Evolutionary conservation across 495 filamentous ascomycete species (phyloP), one percentile per base, ranked within the genome.

Genomic region (Daldinia decipiens): DNA sequence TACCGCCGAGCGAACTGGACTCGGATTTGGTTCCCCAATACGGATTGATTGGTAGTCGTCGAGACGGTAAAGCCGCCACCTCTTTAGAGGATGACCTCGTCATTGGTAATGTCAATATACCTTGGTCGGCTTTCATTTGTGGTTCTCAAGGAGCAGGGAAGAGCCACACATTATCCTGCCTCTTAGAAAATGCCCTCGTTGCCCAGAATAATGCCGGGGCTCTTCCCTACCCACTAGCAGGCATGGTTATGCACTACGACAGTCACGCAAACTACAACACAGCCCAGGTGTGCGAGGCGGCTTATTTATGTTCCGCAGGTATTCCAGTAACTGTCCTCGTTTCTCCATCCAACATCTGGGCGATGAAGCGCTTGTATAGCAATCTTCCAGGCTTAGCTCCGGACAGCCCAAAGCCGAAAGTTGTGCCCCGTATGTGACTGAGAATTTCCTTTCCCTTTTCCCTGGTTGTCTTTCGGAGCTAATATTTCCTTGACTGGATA

Each of bases 101-200:
- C 3, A 79, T 87, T 32, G 74, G 87, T 43, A 91, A 91, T 67
- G 82, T 86, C 15, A 85, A 86, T 43, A 75, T 57, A 80, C 88
- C 17, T 5, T 87, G 82, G 63, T 89, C 87, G 5, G 81, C 82
- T 0, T 90, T 90, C 73, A 87, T 91, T 27, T 91, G 89, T 61
- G 88, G 88, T 9, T 82, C 83, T 31, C 88, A 90, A 74, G 88
- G 87, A 0, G 84, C 85, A 52, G 89, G 89, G 1, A 91, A 90
- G 76, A 86, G 84, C 39, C 86, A 90, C 62, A 90, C 88, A 0
- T 70, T 89, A n/a, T 83, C 85, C 0, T 88, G 86, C 70, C 79
- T 91, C 32, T 79, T 90, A 12, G 87, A 90, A 63, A 84, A 82
- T 59, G 84, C 80, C 47, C 75, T 88, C 0, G 65, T 85, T 5